Evolutionary conservation across 345 rosid species (phyloP).

Genomic region (thale cress (Arabidopsis thaliana)): TAIR10.1 NC_003070.9:3399501-3400000

Average conservation of each 20-base stretch:
- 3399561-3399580: too few relatives aligned
- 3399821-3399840: slow-evolving; percentile 29
- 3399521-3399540: too few relatives aligned
- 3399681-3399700: slow-evolving; percentile 23
- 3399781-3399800: slow-evolving; percentile 41
- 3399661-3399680: slow-evolving; percentile 25
- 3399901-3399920: slow-evolving; percentile 33
- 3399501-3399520: too few relatives aligned
- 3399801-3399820: slow-evolving; percentile 39
- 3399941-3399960: slow-evolving; percentile 7
- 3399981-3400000: slow-evolving; percentile 1
- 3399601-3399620: neutral
- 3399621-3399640: slow-evolving; percentile 29
- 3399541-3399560: too few relatives aligned
- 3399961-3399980: neutral
- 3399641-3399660: slow-evolving; percentile 22
- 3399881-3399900: slow-evolving; percentile 6
- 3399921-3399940: slow-evolving; percentile 25
- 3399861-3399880: slow-evolving; percentile 31
- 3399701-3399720: slow-evolving; percentile 1
- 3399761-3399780: slow-evolving; percentile 45
- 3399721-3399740: slow-evolving; percentile 4
- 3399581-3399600: too few relatives aligned
- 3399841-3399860: slow-evolving; percentile 36
- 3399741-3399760: slow-evolving; percentile 15